Evolutionary conservation across 352 stramenopile species (phyloP).

Genomic region (Phytophthora europaea): DNA sequence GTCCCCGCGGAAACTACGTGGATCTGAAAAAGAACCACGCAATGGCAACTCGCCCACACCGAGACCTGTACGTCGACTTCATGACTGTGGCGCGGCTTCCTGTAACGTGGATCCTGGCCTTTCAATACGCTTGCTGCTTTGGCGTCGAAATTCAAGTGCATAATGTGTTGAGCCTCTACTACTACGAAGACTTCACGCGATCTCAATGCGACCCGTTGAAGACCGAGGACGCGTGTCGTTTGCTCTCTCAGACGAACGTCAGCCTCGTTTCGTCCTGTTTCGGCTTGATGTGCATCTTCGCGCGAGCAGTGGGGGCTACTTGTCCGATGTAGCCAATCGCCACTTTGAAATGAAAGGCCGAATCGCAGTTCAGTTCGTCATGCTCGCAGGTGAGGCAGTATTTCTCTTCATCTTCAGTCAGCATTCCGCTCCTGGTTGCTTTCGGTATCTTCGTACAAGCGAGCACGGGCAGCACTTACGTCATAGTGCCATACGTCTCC

Average conservation of each 20-base stretch:
- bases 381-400: constrained; percentile 77
- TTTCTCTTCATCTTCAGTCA: constrained; percentile 91
- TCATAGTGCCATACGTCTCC: constrained; percentile 67
- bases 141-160: constrained; percentile 96
- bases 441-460: constrained; percentile 90
- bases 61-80: constrained; percentile 1
- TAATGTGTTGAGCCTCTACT: constrained; percentile 93
- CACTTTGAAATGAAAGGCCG: constrained; percentile 90
- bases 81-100: constrained; percentile 49
- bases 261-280: constrained; percentile 93
- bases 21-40: constrained; percentile 27
- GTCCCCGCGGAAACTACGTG: constrained; percentile 29
- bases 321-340: constrained; percentile 83
- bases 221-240: constrained; percentile 12
- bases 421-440: constrained; percentile 86
- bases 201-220: no score
- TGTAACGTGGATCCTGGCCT: constrained; percentile 83
- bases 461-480: constrained; percentile 57
- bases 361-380: constrained; percentile 78
- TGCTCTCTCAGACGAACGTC: constrained; percentile 39
- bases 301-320: constrained; percentile 88
- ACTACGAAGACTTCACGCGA: constrained; percentile 85
- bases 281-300: constrained; percentile 95
- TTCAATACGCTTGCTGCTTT: constrained; percentile 82
- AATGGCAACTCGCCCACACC: constrained; percentile 6